A percentile compares a stretch with the other conserved stretches of the same genome.
phyloP scores from a whole-genome alignment of 169 alveolate species.

The Eimeria acervulina region DNA sequence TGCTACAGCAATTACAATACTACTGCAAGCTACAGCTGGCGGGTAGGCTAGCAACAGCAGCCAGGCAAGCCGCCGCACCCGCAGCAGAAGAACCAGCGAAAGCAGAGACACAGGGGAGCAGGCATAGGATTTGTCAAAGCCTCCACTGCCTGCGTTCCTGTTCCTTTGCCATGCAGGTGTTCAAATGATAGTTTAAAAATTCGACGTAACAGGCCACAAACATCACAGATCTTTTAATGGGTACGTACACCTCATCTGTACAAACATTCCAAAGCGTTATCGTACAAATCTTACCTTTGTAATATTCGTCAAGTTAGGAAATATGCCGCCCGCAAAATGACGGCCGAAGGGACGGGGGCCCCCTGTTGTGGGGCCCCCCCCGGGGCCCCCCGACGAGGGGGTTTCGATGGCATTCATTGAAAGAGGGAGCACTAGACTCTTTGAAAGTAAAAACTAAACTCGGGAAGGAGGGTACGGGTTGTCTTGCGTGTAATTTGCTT shows the following conservation, averaged over 20 bases:
- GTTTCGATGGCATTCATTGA: not conserved
- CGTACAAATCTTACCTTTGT: not conserved
- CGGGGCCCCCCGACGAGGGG: not conserved
- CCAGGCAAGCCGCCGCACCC: not conserved
- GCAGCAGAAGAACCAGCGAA: not conserved
- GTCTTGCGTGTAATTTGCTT: not conserved
- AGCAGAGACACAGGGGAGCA: not conserved
- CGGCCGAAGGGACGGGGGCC: conserved; percentile 30
- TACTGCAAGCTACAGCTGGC: no score
- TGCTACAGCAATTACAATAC: no score
- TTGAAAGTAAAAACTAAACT: not conserved
- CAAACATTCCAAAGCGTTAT: not conserved
- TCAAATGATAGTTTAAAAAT: not conserved
- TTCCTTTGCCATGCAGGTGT: not conserved
- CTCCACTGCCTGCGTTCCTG: not conserved
- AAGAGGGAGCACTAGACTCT: not conserved
- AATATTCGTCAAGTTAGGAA: conserved; percentile 11
- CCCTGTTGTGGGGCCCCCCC: conserved; percentile 25
- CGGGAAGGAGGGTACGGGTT: not conserved
- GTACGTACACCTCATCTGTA: not conserved
- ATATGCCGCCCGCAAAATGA: conserved; percentile 38
- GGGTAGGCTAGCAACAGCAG: not conserved
- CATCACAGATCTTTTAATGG: not conserved
- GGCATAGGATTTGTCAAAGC: not conserved
- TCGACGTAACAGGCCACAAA: not conserved